Evolutionary conservation across 2,329 filamentous ascomycete genomes (phyloP), one percentile per base, ranked within the genome.

Genomic region (Malbranchea cinnamomea): DNA sequence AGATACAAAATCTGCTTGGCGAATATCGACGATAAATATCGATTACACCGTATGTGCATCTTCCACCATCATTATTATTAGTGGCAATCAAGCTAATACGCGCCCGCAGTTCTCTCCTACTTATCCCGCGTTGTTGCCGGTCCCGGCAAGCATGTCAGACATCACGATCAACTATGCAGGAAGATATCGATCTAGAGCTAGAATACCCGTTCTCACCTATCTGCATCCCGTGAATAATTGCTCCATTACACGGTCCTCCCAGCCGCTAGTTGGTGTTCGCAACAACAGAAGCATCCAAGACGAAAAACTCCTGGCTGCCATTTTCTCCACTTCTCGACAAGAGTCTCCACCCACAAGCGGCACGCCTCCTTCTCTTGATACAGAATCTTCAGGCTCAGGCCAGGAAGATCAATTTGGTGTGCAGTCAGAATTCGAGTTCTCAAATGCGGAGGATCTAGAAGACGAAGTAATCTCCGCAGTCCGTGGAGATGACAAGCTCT

Each of bases 201-300:
- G 89, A 36, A 85, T 98, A 52, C 89, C 89, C 2, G 79, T 76
- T 3, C 61, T 98, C 22, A 84, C 84, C 13, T 98, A 98, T 53
- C 71, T 94, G n/a, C 89, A 98, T 53, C 82, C 83, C 0, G 67
- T 94, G 45, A 98, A 95, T 52, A 93, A 92, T 51, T 95, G 89
- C 54, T 89, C 85, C 14, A 93, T 98, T 40, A 94, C 87, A 2
- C 71, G 89, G 49, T 92, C 84, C 48, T 92, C 87, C 3, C 89
- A 98, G 50, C 89, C 89, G 0, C 64, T 87, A 34, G 79, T 87
- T 2, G 89, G 89, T 9, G 71, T 95, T 14, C 73, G 79, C 28
- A 74, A 80, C 38, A 89, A 92, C 47, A 74, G 87, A 24, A 95
- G 85, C 46, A 81, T 92, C 18, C 89, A 98, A 52, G 89, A 98